Conservation (phyloP, 2,329 filamentous ascomycete species). For the Cercospora citrullina region DNA sequence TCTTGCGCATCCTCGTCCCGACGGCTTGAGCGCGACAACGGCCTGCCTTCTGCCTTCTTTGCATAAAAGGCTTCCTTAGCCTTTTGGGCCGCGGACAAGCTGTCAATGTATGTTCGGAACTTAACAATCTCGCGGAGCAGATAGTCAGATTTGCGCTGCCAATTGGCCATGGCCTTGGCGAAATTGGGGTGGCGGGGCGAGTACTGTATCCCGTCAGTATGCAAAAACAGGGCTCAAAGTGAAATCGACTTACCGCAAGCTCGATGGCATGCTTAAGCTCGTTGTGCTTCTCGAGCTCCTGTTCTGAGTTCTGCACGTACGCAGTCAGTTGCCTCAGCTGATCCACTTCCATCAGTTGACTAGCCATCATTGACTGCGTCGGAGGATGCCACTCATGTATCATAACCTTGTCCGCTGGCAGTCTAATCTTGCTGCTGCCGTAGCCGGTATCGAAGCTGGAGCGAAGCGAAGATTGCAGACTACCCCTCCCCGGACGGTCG, state of each 20-base stretch:
- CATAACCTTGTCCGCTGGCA: constrained; percentile 80
- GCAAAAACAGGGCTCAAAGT: not conserved
- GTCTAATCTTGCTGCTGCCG: constrained; percentile 55
- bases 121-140: constrained; percentile 93
- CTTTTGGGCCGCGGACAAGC: constrained; percentile 67
- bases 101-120: constrained; percentile 92
- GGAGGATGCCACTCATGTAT: constrained; percentile 90
- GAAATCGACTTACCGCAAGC: constrained; percentile 61
- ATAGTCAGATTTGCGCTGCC: constrained; percentile 94
- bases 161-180: constrained; percentile 86
- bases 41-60: constrained; percentile 26
- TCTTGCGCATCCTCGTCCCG: constrained; percentile 19
- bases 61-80: constrained; percentile 66
- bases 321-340: constrained; percentile 72
- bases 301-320: constrained; percentile 84
- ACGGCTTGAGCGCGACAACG: constrained; percentile 23
- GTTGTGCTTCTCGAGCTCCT: constrained; percentile 83
- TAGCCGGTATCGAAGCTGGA: constrained; percentile 59
- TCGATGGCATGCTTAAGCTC: constrained; percentile 83
- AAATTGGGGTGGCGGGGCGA: constrained; percentile 80
- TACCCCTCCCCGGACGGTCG: constrained; percentile 28
- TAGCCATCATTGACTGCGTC: constrained; percentile 84
- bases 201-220: constrained; percentile 55
- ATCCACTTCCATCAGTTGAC: constrained; percentile 73
- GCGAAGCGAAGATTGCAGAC: constrained; percentile 55